These are phyloP conservation scores for Escallonia rubra DNA, from an alignment of 129 eudicot genomes.

Conservation along the genomic window DNA sequence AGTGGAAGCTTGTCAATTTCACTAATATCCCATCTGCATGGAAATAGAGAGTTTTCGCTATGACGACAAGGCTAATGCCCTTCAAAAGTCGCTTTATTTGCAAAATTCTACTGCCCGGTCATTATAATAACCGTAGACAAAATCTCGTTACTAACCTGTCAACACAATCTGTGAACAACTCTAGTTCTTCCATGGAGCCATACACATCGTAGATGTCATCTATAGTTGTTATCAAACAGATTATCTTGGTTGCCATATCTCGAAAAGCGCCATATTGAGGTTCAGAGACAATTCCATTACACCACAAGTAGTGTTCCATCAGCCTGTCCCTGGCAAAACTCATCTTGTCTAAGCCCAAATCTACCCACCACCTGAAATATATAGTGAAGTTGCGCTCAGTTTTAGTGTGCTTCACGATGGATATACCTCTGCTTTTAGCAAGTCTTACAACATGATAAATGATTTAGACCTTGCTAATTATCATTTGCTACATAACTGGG, in stretches of 20 bases:
- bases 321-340: neutral
- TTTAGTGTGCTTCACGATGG: too few relatives aligned
- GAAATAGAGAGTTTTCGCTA: neutral
- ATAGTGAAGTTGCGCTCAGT: neutral
- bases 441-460: neutral
- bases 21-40: conserved; percentile 43
- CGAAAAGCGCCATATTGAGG: conserved; percentile 8
- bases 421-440: too few relatives aligned
- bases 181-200: conserved; percentile 10
- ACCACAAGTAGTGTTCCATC: conserved; percentile 5
- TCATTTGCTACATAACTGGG: neutral
- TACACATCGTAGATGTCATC: conserved; percentile 14
- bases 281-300: conserved; percentile 3
- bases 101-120: too few relatives aligned
- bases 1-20: conserved; percentile 28
- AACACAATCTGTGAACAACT: conserved; percentile 9
- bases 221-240: conserved; percentile 3
- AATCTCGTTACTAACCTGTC: neutral
- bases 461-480: too few relatives aligned
- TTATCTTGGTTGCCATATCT: neutral
- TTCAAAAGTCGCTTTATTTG: too few relatives aligned
- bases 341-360: neutral
- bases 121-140: too few relatives aligned
- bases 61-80: too few relatives aligned
- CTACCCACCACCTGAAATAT: neutral